These are phyloP conservation scores for Phytophthora sp. DNA, from an alignment of 352 stramenopile species.

Conservation along the genomic window DNA sequence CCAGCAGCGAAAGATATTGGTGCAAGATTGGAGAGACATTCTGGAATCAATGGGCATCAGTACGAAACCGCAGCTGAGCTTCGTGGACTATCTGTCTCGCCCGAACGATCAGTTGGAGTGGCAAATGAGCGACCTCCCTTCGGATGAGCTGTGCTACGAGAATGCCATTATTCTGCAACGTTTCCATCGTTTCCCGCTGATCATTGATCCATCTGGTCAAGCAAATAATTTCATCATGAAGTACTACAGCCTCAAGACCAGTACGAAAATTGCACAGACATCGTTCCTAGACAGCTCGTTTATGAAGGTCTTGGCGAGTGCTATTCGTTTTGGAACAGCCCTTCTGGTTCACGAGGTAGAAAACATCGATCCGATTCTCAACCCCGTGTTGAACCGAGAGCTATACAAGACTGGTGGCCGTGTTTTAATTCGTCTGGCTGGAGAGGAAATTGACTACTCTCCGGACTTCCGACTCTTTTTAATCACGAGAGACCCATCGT, in stretches of 20 bases:
- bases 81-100: constrained; percentile 97
- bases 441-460: constrained; percentile 99
- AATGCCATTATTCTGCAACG: constrained; percentile 99
- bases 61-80: constrained; percentile 80
- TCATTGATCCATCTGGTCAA: constrained; percentile 99
- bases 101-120: constrained; percentile 95
- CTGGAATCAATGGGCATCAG: constrained; percentile 94
- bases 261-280: constrained; percentile 96
- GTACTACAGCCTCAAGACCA: constrained; percentile 93
- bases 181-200: constrained; percentile 97
- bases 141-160: constrained; percentile 98
- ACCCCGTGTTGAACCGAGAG: constrained; percentile 99
- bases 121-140: constrained; percentile 96
- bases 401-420: constrained; percentile 98
- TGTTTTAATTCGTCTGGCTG: constrained; percentile 97
- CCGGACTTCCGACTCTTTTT: constrained; percentile 99
- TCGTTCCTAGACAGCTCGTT: constrained; percentile 99
- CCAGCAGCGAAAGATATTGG: constrained; percentile 94
- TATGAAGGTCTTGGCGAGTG: constrained; percentile 99
- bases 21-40: constrained; percentile 95
- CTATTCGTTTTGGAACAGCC: constrained; percentile 99
- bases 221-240: constrained; percentile 99
- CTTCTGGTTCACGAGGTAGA: constrained; percentile 99
- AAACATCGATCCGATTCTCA: constrained; percentile 99
- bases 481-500: constrained; percentile 97